Percentiles rank a stretch among this genome's conserved stretches.
Evolutionary conservation across 345 rosid genomes (phyloP).

Genomic region (Salix dunnii): DNA sequence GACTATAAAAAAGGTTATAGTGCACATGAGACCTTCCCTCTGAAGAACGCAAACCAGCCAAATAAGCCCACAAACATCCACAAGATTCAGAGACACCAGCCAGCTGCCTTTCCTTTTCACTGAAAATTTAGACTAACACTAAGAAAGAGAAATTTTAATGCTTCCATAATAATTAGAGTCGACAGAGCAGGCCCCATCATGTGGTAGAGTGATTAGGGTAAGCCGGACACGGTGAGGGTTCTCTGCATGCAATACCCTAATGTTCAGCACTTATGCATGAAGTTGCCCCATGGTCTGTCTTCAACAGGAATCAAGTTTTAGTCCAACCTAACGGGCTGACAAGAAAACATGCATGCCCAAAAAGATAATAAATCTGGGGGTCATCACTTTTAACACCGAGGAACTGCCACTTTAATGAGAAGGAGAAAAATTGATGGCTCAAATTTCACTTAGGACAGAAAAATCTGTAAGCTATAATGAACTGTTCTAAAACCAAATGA

Average conservation of each 20-base stretch:
- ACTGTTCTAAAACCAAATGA: background rate
- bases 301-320: background rate
- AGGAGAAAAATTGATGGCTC: background rate
- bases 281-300: background rate
- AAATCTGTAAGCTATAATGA: background rate
- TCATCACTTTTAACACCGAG: background rate
- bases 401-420: background rate
- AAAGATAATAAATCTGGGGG: background rate
- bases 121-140: constrained; percentile 29
- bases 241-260: background rate
- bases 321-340: background rate
- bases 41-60: constrained; percentile 65
- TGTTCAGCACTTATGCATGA: background rate
- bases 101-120: constrained; percentile 87
- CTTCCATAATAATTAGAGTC: background rate
- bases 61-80: constrained; percentile 90
- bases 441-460: background rate
- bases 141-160: background rate
- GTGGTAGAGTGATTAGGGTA: background rate
- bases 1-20: constrained; percentile 74
- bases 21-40: constrained; percentile 65
- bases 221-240: background rate
- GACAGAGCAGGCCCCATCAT: background rate
- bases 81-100: constrained; percentile 59
- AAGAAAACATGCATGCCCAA: background rate